phyloP scores from a whole-genome alignment of 179 eudicot species.

The Silene coronaria region DNA sequence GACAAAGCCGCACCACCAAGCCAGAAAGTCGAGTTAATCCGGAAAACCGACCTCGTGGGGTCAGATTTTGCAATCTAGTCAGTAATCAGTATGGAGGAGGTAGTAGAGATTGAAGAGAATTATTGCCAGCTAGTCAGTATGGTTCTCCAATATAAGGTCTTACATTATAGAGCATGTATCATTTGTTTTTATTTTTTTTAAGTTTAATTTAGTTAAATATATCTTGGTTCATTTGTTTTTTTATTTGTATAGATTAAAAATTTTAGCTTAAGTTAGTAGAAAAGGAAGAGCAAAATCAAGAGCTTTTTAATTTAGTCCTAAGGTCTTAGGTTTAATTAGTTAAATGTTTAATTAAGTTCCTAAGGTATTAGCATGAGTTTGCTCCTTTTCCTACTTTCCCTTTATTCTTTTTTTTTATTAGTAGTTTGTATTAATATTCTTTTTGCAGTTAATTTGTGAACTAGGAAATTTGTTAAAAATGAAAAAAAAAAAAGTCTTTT shows the following conservation, averaged over 20 bases:
- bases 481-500: neutral
- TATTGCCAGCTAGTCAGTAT: constrained; percentile 9
- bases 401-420: constrained; percentile 11
- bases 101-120: constrained; percentile 3
- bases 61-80: constrained; percentile 10
- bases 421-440: constrained; percentile 34
- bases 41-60: constrained; percentile 21
- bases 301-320: constrained; percentile 24
- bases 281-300: constrained; percentile 20
- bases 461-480: constrained; percentile 25
- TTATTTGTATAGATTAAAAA: constrained; percentile 35
- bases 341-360: constrained; percentile 30
- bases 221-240: constrained; percentile 52
- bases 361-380: constrained; percentile 23
- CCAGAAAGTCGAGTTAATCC: constrained; percentile 28
- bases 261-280: constrained; percentile 17
- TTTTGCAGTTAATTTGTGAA: constrained; percentile 47
- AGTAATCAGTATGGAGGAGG: neutral
- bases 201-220: constrained; percentile 24
- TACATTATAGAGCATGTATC: constrained; percentile 17
- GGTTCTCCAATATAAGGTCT: constrained; percentile 1
- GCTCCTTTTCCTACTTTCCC: constrained; percentile 16
- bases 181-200: constrained; percentile 9
- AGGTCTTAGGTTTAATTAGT: constrained; percentile 30
- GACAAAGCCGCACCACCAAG: constrained; percentile 11